Conservation (phyloP, 352 stramenopile species). For the Plasmopara viticola region DNA sequence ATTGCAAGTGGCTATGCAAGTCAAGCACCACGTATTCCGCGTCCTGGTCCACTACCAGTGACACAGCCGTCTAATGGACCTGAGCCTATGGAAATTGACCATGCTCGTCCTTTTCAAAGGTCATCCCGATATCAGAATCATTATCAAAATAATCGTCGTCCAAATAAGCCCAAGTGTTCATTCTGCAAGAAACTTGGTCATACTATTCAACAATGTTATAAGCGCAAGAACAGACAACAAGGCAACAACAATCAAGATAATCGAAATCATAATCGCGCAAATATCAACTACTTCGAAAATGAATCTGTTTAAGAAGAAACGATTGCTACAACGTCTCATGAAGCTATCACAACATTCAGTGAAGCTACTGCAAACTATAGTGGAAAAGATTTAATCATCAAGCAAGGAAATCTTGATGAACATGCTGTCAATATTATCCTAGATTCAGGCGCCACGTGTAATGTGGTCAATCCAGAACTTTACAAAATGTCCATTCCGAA, state of each 20-base stretch:
- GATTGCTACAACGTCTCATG: no score
- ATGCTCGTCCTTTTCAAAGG: no score
- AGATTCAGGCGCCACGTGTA: not conserved
- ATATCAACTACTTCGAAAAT: no score
- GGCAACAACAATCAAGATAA: not conserved
- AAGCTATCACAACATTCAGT: conserved; percentile 1
- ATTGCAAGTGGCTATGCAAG: no score
- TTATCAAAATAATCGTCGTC: not conserved
- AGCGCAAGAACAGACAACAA: not conserved
- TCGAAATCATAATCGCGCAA: no score
- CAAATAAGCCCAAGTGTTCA: not conserved
- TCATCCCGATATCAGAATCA: no score
- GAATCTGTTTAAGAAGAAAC: no score
- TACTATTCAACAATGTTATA: not conserved
- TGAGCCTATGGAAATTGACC: no score
- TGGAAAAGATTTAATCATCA: not conserved
- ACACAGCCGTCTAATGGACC: no score
- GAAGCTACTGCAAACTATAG: not conserved
- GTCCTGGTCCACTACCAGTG: no score
- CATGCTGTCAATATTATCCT: not conserved
- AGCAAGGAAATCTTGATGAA: not conserved
- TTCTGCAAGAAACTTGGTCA: not conserved
- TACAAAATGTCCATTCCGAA: no score
- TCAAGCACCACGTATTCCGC: no score
- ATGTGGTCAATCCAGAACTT: not conserved